phyloP scores from a whole-genome alignment of 768 basidiomycete genomes.

The Piloderma croceum region DNA sequence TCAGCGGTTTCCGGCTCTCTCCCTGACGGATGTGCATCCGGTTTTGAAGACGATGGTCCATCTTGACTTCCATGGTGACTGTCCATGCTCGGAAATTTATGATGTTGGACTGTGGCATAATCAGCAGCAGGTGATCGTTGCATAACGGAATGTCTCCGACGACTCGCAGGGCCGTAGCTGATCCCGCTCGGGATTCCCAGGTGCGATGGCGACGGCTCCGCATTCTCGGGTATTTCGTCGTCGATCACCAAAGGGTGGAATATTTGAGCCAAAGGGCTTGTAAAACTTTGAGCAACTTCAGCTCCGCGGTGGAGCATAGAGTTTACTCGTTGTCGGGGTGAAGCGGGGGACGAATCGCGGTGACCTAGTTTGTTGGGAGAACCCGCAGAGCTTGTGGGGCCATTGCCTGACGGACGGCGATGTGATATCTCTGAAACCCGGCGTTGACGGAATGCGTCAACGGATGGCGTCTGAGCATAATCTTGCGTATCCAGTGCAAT shows the following conservation, averaged over 20 bases:
- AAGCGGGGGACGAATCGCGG: constrained; percentile 14
- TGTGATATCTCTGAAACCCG: constrained; percentile 29
- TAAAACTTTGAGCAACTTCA: constrained; percentile 33
- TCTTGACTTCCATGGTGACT: constrained; percentile 15
- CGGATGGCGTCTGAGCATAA: constrained; percentile 16
- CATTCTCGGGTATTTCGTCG: constrained; percentile 35
- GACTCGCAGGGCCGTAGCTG: constrained; percentile 36
- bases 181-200: constrained; percentile 17
- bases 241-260: constrained; percentile 64
- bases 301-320: constrained; percentile 37
- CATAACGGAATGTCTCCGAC: constrained; percentile 34
- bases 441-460: constrained; percentile 21
- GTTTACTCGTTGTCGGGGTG: constrained; percentile 36
- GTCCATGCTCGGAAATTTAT: constrained; percentile 8
- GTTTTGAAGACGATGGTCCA: constrained; percentile 19
- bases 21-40: constrained; percentile 12
- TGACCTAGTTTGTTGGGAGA: constrained; percentile 12
- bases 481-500: constrained; percentile 54
- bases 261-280: constrained; percentile 69
- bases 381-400: too few species aligned
- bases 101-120: constrained; percentile 3
- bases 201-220: constrained; percentile 10
- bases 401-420: constrained; percentile 9
- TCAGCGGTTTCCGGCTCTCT: constrained; percentile 18
- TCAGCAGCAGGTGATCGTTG: constrained; percentile 14